Percentiles rank a stretch among this genome's conserved stretches.
Conservation (phyloP, 768 basidiomycete species). For the Naganishia friedmannii region DNA sequence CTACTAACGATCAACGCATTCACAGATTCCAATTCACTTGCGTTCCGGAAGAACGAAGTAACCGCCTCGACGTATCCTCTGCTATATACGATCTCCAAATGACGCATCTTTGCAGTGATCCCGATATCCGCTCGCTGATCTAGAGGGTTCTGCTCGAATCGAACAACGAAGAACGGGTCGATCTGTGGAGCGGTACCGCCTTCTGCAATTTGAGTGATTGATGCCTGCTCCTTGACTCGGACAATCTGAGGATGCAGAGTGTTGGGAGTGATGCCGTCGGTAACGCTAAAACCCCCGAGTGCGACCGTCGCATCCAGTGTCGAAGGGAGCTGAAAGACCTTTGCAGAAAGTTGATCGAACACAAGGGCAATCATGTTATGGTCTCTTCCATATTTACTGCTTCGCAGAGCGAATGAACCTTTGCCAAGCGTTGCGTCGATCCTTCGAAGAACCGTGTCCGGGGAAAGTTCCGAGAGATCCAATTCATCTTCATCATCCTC, state of each 20-base stretch:
- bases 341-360: slow-evolving; percentile 81
- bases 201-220: slow-evolving; percentile 28
- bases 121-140: slow-evolving; percentile 89
- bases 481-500: slow-evolving; percentile 83
- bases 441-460: slow-evolving; percentile 74
- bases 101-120: slow-evolving; percentile 80
- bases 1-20: slow-evolving; percentile 73
- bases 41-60: slow-evolving; percentile 86
- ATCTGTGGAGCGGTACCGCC: slow-evolving; percentile 51
- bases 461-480: slow-evolving; percentile 67
- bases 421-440: slow-evolving; percentile 74
- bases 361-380: slow-evolving; percentile 78
- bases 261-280: slow-evolving; percentile 79
- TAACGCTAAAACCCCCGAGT: slow-evolving; percentile 78
- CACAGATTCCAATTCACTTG: slow-evolving; percentile 90
- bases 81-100: slow-evolving; percentile 97
- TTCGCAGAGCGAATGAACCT: slow-evolving; percentile 80
- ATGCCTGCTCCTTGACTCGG: slow-evolving; percentile 63
- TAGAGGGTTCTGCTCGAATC: slow-evolving; percentile 86
- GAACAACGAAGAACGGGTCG: slow-evolving; percentile 74
- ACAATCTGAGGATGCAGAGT: slow-evolving; percentile 88
- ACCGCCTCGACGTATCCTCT: slow-evolving; percentile 88
- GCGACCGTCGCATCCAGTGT: slow-evolving; percentile 82
- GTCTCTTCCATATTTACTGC: slow-evolving; percentile 63
- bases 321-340: slow-evolving; percentile 76